Evolutionary conservation across 495 filamentous ascomycete species (phyloP).

Genomic region (Trichoderma erinaceum): DNA sequence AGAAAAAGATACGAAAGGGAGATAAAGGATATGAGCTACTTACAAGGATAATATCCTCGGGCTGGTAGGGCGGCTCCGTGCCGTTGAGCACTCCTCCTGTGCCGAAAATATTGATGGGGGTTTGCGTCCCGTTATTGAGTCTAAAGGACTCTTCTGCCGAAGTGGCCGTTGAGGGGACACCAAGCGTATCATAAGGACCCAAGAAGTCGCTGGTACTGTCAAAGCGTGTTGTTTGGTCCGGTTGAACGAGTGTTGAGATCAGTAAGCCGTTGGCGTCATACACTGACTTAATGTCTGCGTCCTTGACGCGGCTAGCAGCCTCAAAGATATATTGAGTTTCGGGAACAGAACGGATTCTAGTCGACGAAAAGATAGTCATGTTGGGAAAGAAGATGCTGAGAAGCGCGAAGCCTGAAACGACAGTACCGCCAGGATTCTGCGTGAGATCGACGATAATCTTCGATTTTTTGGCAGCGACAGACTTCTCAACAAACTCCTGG

Average conservation of each 20-base stretch:
- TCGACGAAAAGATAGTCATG: conserved; percentile 22
- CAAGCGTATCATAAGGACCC: neutral
- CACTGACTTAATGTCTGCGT: no score
- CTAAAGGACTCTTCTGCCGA: conserved; percentile 23
- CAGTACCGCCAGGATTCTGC: conserved; percentile 49
- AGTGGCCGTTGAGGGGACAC: conserved; percentile 11
- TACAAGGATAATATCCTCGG: conserved; percentile 23
- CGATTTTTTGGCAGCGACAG: conserved; percentile 35
- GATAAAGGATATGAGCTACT: neutral
- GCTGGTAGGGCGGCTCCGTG: conserved; percentile 23
- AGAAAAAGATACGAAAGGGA: neutral
- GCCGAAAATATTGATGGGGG: conserved; percentile 21
- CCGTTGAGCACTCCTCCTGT: conserved; percentile 24
- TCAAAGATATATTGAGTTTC: neutral
- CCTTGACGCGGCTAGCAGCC: neutral
- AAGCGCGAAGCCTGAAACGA: conserved; percentile 42
- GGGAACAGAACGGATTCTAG: neutral
- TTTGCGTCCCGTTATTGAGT: conserved; percentile 25
- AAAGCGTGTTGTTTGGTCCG: neutral
- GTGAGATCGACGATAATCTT: conserved; percentile 52
- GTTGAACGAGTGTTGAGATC: neutral
- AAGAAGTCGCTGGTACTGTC: neutral
- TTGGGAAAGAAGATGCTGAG: conserved; percentile 25
- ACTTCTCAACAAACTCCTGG: conserved; percentile 32
- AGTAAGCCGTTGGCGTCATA: no score